Percentiles rank a stretch among this genome's conserved stretches.
These are phyloP conservation scores for Entomortierella chlamydospora DNA, from an alignment of 192 early-diverging fungal species.

Conservation along the genomic window DNA sequence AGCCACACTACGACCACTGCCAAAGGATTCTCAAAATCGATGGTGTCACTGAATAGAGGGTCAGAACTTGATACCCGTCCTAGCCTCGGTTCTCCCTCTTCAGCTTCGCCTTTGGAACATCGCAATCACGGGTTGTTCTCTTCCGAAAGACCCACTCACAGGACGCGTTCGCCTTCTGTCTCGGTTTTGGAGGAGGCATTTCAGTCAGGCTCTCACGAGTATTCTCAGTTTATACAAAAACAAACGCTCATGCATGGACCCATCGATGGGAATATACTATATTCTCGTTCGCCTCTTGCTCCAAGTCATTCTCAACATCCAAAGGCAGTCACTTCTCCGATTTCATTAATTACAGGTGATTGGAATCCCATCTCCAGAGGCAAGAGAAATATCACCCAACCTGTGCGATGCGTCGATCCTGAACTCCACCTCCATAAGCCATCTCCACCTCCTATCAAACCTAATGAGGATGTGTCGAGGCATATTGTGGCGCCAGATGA, in stretches of 20 bases:
- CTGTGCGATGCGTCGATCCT: constrained; percentile 3
- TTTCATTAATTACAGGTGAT: not conserved
- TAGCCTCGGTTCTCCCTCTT: not conserved
- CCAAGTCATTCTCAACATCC: not conserved
- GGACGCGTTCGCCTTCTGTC: constrained; percentile 5
- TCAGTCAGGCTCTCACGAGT: not conserved
- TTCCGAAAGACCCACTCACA: not conserved
- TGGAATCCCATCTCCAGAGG: not conserved
- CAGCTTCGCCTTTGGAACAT: not conserved
- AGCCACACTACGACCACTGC: not conserved
- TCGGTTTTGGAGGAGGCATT: not conserved
- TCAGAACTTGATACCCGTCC: not conserved
- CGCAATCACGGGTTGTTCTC: not conserved
- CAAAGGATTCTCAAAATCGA: constrained; percentile 16
- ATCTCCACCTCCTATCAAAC: not conserved
- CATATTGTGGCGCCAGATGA: constrained; percentile 36
- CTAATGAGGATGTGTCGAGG: not conserved
- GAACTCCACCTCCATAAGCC: not conserved
- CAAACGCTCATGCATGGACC: not conserved
- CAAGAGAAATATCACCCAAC: not conserved
- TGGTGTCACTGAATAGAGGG: constrained; percentile 8
- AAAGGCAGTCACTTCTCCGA: not conserved
- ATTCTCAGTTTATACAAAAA: not conserved
- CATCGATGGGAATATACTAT: not conserved
- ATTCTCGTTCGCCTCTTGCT: not conserved